phyloP scores from a whole-genome alignment of 1,284 basidiomycete species.

The Leccinum fallax region DNA sequence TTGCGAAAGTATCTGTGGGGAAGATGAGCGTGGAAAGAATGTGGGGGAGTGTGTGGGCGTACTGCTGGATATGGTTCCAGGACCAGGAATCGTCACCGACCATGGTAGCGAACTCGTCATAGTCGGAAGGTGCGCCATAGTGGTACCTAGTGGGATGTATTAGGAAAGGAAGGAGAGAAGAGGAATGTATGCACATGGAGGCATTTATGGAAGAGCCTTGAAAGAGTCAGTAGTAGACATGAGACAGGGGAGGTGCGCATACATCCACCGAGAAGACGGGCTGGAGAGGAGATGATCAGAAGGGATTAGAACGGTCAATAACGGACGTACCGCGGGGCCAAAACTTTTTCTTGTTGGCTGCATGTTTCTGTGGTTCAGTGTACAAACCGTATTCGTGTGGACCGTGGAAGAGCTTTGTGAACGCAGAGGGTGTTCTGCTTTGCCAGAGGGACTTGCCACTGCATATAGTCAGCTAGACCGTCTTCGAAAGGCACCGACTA shows the following conservation, averaged over 20 bases:
- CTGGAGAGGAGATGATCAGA: constrained; percentile 38
- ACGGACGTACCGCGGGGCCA: constrained; percentile 63
- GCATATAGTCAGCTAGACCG: background rate
- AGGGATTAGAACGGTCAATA: background rate
- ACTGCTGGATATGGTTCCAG: constrained; percentile 57
- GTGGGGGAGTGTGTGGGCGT: background rate
- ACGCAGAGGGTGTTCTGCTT: constrained; percentile 47
- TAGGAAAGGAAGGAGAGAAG: background rate
- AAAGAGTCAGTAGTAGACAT: background rate
- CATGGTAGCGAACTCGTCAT: constrained; percentile 65
- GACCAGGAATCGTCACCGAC: constrained; percentile 63
- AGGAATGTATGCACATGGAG: constrained; percentile 48
- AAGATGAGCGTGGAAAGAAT: background rate
- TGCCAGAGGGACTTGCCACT: constrained; percentile 38
- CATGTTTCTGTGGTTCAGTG: constrained; percentile 57
- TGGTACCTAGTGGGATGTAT: constrained; percentile 52
- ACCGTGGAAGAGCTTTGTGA: constrained; percentile 40
- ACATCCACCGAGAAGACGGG: constrained; percentile 72
- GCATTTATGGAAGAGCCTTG: constrained; percentile 68
- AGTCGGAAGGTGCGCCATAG: constrained; percentile 67
- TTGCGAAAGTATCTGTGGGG: constrained; percentile 51
- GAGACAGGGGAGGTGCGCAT: constrained; percentile 27
- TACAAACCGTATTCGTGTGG: constrained; percentile 52
- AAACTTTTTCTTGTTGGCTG: constrained; percentile 46
- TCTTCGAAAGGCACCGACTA: background rate